Conservation (phyloP, 345 rosid species). For the Salix udensis region DNA sequence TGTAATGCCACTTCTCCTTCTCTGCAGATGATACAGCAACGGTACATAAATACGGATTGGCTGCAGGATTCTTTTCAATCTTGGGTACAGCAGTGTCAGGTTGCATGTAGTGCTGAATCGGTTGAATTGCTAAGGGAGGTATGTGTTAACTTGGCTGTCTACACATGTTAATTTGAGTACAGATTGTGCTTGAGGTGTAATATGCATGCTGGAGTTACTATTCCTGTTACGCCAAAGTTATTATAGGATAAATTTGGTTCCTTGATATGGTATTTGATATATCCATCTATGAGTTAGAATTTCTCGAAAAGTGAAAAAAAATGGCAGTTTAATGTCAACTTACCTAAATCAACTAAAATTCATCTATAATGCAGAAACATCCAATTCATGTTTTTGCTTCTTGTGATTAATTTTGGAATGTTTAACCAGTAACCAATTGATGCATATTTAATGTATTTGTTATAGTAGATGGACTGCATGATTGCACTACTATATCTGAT, state of each 20-base stretch:
- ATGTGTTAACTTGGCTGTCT: slow-evolving; percentile 1
- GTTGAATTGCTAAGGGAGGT: slow-evolving; percentile 89
- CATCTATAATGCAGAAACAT: not conserved
- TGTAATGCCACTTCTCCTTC: slow-evolving; percentile 14
- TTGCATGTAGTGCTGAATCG: slow-evolving; percentile 71
- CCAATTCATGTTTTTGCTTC: not conserved
- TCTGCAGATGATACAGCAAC: slow-evolving; percentile 71
- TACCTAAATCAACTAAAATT: not conserved
- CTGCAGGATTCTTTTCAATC: slow-evolving; percentile 44
- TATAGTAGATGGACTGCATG: not conserved
- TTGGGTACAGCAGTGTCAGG: slow-evolving; percentile 69
- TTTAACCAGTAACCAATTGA: not conserved
- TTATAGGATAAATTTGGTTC: not conserved
- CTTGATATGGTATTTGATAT: not conserved
- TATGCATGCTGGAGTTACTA: not conserved
- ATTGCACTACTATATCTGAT: not conserved
- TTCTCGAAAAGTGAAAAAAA: not conserved
- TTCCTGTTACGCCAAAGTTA: not conserved
- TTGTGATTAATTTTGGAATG: not conserved
- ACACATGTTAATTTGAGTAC: not conserved
- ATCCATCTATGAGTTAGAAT: not conserved
- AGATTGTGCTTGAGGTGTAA: not conserved
- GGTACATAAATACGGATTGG: slow-evolving; percentile 68
- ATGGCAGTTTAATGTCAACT: not conserved
- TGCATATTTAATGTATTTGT: not conserved